phyloP scores from a whole-genome alignment of 2,329 filamentous ascomycete genomes.

The Fusarium heterosporum region DNA sequence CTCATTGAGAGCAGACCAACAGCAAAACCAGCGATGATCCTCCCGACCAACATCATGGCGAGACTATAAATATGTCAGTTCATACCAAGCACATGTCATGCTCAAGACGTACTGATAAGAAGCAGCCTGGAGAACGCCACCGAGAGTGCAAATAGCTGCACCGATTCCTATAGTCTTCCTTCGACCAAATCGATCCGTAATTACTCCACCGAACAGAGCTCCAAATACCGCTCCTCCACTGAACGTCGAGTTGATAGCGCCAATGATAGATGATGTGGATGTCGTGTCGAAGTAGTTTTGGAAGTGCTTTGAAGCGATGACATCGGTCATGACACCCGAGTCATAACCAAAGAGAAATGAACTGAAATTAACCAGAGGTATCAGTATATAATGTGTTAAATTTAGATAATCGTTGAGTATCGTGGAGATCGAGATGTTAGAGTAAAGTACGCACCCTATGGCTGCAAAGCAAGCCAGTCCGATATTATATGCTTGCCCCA shows the following conservation, averaged over 20 bases:
- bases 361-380: slow-evolving; percentile 23
- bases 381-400: neutral
- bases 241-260: slow-evolving; percentile 71
- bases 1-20: slow-evolving; percentile 56
- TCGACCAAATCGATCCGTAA: slow-evolving; percentile 68
- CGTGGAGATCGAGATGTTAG: too few species aligned
- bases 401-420: neutral
- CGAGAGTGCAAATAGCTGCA: slow-evolving; percentile 63
- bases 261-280: slow-evolving; percentile 57
- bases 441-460: slow-evolving; percentile 50
- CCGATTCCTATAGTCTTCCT: slow-evolving; percentile 66
- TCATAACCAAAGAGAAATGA: slow-evolving; percentile 61
- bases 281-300: slow-evolving; percentile 64
- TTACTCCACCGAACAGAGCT: slow-evolving; percentile 48
- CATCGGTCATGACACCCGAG: slow-evolving; percentile 55
- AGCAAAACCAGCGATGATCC: slow-evolving; percentile 44
- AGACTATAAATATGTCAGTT: slow-evolving; percentile 56
- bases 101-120: slow-evolving; percentile 51
- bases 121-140: slow-evolving; percentile 64
- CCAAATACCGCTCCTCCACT: slow-evolving; percentile 46
- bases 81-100: slow-evolving; percentile 55
- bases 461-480: slow-evolving; percentile 56
- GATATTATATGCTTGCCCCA: slow-evolving; percentile 56
- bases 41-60: slow-evolving; percentile 43
- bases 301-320: slow-evolving; percentile 66